phyloP scores from a whole-genome alignment of 2,329 filamentous ascomycete genomes.

The Monosporascus sp. region DNA sequence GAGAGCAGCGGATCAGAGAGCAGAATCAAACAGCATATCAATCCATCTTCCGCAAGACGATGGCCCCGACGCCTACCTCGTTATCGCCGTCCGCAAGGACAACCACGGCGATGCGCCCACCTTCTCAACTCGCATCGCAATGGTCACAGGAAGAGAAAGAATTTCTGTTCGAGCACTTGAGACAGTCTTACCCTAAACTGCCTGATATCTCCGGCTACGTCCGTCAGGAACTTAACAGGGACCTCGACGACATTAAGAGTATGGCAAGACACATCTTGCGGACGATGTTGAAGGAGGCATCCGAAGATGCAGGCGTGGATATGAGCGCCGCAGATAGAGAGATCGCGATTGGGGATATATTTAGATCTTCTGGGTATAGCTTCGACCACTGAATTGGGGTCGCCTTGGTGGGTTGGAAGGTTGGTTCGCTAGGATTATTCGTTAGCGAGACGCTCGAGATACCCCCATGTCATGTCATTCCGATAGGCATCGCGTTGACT shows the following conservation, averaged over 20 bases:
- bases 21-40: slow-evolving; percentile 16
- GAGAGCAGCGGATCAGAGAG: slow-evolving; percentile 8
- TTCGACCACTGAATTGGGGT: not conserved
- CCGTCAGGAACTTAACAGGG: slow-evolving; percentile 16
- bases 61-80: slow-evolving; percentile 6
- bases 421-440: not conserved
- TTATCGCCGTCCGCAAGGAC: slow-evolving; percentile 7
- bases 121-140: not conserved
- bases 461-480: not conserved
- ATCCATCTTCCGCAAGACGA: slow-evolving; percentile 12
- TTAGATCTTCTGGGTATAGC: not conserved
- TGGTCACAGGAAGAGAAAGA: slow-evolving; percentile 23
- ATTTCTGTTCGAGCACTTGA: slow-evolving; percentile 19
- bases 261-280: slow-evolving; percentile 20
- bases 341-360: slow-evolving; percentile 8
- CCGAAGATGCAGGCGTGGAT: slow-evolving; percentile 2
- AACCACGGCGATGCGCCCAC: slow-evolving; percentile 1
- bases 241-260: slow-evolving; percentile 16
- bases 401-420: not conserved
- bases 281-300: slow-evolving; percentile 17
- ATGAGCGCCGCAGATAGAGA: slow-evolving; percentile 3
- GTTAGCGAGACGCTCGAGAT: not conserved
- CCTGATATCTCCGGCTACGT: slow-evolving; percentile 13
- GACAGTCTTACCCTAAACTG: slow-evolving; percentile 18
- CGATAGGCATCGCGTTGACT: too few relatives aligned